Conservation (phyloP, 1,284 basidiomycete genomes). For the Salmacisia buchloeana region DNA sequence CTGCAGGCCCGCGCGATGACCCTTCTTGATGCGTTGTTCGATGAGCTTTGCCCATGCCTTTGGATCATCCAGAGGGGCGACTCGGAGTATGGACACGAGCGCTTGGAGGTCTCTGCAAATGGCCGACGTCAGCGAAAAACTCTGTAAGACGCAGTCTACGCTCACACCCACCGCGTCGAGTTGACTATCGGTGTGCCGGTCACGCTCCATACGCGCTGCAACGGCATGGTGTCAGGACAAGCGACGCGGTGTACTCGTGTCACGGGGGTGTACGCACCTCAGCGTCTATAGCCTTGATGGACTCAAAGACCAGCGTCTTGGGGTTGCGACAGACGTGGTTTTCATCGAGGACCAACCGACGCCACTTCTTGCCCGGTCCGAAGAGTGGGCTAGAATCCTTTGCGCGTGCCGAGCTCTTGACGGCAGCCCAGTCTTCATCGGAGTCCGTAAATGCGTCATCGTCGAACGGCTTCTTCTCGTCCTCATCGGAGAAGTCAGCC, state of each 20-base stretch:
- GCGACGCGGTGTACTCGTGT: background rate
- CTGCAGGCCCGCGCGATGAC: conserved; percentile 9
- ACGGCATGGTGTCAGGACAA: background rate
- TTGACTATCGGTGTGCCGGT: conserved; percentile 87
- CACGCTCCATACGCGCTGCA: conserved; percentile 53
- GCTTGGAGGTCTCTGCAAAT: conserved; percentile 69
- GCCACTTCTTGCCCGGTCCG: conserved; percentile 71
- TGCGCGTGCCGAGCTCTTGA: background rate
- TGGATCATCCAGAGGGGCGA: conserved; percentile 71
- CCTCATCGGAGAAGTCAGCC: conserved; percentile 7
- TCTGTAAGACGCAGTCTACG: conserved; percentile 46
- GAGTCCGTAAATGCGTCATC: too few species aligned
- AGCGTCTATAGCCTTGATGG: conserved; percentile 64
- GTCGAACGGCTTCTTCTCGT: conserved; percentile 11
- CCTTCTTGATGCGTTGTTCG: conserved; percentile 55
- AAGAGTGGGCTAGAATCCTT: conserved; percentile 54
- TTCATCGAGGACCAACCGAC: conserved; percentile 80
- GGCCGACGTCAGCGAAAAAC: background rate
- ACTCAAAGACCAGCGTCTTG: conserved; percentile 73
- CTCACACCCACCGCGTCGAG: conserved; percentile 56
- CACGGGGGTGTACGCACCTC: conserved; percentile 49
- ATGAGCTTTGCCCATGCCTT: conserved; percentile 59
- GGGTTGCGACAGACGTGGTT: conserved; percentile 79
- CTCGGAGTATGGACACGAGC: conserved; percentile 69
- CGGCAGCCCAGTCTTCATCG: conserved; percentile 18